phyloP scores from a whole-genome alignment of 2,329 filamentous ascomycete genomes.

The Colletotrichum sidae region DNA sequence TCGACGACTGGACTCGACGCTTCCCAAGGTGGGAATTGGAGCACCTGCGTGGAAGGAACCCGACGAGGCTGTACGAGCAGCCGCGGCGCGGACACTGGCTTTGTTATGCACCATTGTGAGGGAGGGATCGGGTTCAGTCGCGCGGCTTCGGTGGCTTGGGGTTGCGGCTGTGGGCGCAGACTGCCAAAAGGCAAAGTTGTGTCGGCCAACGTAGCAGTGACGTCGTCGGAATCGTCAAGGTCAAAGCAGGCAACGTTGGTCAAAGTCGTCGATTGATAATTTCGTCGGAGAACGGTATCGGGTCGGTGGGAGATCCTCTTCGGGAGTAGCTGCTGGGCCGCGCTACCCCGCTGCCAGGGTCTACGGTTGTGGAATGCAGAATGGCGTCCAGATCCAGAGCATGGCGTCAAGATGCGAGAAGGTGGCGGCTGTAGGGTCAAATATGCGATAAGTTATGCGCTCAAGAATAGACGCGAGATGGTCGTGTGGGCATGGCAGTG shows the following conservation, averaged over 20 bases:
- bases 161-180: not conserved
- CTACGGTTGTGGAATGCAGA: constrained; percentile 36
- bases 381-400: constrained; percentile 35
- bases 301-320: constrained; percentile 33
- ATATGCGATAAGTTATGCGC: not conserved
- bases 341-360: constrained; percentile 38
- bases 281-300: constrained; percentile 31
- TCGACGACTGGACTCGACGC: constrained; percentile 39
- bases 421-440: not conserved
- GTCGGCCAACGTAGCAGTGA: constrained; percentile 16
- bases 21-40: constrained; percentile 54
- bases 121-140: constrained; percentile 7
- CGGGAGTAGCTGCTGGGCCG: constrained; percentile 34
- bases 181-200: not conserved
- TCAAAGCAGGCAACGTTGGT: not conserved
- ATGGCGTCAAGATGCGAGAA: constrained; percentile 21
- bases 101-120: constrained; percentile 29
- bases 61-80: constrained; percentile 46
- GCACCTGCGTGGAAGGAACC: constrained; percentile 66
- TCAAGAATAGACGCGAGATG: too few relatives aligned
- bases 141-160: constrained; percentile 4
- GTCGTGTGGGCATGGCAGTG: too few relatives aligned
- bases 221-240: constrained; percentile 20
- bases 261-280: constrained; percentile 18
- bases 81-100: constrained; percentile 20